Evolutionary conservation across 371 early-diverging fungal genomes (phyloP), one percentile per base, ranked within the genome.

Genomic region (Rhizopus microsporus): DNA sequence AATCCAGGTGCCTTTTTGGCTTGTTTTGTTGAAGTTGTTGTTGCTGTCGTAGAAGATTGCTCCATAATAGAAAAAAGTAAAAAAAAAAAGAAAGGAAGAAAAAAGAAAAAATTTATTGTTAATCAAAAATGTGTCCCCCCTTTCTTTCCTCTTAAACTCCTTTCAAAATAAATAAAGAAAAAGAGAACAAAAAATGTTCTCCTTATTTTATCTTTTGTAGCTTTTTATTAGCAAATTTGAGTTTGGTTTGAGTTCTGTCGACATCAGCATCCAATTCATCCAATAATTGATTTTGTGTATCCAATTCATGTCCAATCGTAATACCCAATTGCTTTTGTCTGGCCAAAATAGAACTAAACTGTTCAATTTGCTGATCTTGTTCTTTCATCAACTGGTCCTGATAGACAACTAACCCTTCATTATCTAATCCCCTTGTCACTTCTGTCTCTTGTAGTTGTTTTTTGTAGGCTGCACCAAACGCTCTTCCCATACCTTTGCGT

Each of bases 241-340:
- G 66, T 57, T 91, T 91, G 30, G 72, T 79, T n/a, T 83, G 77
- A 6, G 92, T 93, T 47, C 88, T 70, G 46, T 84, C 89, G 23
- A 94, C 83, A 57, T 85, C 83, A 38, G 80, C 74, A 57, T 91
- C 92, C 15, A 97, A 61, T 53, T 95, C 94, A 47, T 87, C 87
- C 60, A 97, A 61, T 53, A 95, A 47, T 62, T 89, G 88, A 72
- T 92, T 97, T 63, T 97, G 97, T 56, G 83, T 71, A 50, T 95
- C 96, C 32, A 97, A 71, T 68, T 97, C 97, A 35, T 93, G 75
- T 10, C 91, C 88, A 56, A 97, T 95, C 16, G 91, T 84, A 51
- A 82, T 52, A 4, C 96, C 96, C 66, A 96, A 80, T 54, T 93
- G 87, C 60, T 84, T 83, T 67, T 97, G 97, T 47, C 95, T 82